Conservation (phyloP, 1,284 basidiomycete genomes). For the Cutaneotrichosporon sp. region DNA sequence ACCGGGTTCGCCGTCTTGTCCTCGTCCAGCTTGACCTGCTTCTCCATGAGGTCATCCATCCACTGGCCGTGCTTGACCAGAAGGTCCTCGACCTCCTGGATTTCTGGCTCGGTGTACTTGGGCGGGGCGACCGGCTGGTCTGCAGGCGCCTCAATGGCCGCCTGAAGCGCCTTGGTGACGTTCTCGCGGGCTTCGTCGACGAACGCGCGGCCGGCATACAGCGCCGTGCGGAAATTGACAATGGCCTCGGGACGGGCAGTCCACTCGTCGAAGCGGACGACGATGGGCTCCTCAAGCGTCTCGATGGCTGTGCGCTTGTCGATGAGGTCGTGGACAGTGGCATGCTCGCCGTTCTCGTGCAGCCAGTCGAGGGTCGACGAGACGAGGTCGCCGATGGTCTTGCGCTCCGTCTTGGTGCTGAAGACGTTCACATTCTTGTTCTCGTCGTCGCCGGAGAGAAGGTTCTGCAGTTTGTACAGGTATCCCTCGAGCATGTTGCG, state of each 20-base stretch:
- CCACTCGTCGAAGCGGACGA: slow-evolving; percentile 79
- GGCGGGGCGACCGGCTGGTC: slow-evolving; percentile 56
- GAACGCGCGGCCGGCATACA: slow-evolving; percentile 63
- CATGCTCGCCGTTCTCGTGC: slow-evolving; percentile 75
- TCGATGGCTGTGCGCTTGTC: slow-evolving; percentile 72
- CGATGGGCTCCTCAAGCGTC: slow-evolving; percentile 74
- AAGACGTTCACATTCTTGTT: slow-evolving; percentile 71
- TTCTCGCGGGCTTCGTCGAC: slow-evolving; percentile 68
- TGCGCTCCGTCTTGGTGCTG: slow-evolving; percentile 67
- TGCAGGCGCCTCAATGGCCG: slow-evolving; percentile 24
- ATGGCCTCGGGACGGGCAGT: slow-evolving; percentile 62
- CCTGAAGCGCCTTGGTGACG: slow-evolving; percentile 55
- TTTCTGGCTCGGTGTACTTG: slow-evolving; percentile 75
- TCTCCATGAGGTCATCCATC: slow-evolving; percentile 70
- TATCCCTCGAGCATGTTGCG: slow-evolving; percentile 88
- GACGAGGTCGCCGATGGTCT: slow-evolving; percentile 60
- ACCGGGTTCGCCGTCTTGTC: slow-evolving; percentile 67
- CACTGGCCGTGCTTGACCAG: slow-evolving; percentile 73
- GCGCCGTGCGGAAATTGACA: slow-evolving; percentile 62
- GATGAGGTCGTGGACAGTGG: slow-evolving; percentile 66
- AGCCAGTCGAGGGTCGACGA: slow-evolving; percentile 76
- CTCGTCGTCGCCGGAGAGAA: slow-evolving; percentile 62
- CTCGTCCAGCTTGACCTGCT: slow-evolving; percentile 64
- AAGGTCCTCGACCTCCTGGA: slow-evolving; percentile 66
- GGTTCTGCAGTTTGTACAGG: slow-evolving; percentile 81